These are phyloP conservation scores for Linnemannia elongata DNA, from an alignment of 192 early-diverging fungal genomes.

Conservation along the genomic window DNA sequence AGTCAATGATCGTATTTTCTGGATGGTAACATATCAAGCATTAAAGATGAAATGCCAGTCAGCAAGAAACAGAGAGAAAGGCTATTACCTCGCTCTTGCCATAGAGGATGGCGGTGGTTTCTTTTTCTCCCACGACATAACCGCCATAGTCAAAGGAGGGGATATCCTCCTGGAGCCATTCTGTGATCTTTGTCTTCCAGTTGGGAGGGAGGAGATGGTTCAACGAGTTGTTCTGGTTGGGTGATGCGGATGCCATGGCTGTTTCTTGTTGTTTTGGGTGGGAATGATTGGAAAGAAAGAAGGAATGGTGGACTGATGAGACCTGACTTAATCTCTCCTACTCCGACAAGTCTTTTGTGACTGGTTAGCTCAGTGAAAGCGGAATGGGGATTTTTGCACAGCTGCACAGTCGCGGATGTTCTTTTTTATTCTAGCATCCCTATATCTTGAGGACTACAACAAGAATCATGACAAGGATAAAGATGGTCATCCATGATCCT, in stretches of 20 bases:
- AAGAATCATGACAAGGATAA: constrained; percentile 59
- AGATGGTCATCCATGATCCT: constrained; percentile 63
- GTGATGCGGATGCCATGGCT: constrained; percentile 57
- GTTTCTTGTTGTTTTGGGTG: neutral
- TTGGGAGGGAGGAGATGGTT: constrained; percentile 81
- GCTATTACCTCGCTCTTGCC: constrained; percentile 77
- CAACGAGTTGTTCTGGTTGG: constrained; percentile 30
- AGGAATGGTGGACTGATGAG: neutral
- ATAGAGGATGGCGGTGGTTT: constrained; percentile 85
- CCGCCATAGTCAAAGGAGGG: constrained; percentile 99
- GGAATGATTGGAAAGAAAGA: neutral
- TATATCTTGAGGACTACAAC: constrained; percentile 48
- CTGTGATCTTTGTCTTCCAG: constrained; percentile 79
- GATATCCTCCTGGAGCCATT: constrained; percentile 95
- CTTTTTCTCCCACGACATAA: constrained; percentile 92
- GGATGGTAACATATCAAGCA: neutral
- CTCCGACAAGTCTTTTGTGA: neutral
- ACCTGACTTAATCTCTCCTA: neutral
- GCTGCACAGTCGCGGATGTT: neutral
- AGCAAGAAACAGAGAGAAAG: neutral
- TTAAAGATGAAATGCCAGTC: neutral
- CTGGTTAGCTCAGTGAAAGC: neutral
- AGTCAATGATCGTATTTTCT: neutral
- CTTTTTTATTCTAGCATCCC: neutral
- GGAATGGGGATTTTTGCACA: neutral